A percentile compares a stretch with the other conserved stretches of the same genome.
Evolutionary conservation across 2,329 filamentous ascomycete species (phyloP).

Genomic region (Cladosporium sp.): DNA sequence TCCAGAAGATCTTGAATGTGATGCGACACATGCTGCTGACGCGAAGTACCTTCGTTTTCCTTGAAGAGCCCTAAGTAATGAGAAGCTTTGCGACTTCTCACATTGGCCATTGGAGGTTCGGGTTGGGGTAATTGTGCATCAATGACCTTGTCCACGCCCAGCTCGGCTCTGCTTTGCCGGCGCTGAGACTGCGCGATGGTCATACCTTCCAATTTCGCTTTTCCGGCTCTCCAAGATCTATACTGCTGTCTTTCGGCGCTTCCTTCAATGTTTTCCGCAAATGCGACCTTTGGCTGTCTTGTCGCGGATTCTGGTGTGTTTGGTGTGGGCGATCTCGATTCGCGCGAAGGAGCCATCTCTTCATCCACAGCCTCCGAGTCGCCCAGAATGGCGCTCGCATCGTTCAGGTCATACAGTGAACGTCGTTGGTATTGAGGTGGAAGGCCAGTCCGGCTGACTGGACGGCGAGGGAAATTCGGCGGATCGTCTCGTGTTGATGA

Average conservation of each 20-base stretch:
- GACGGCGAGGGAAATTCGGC: constrained; percentile 1
- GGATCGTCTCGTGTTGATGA: neutral
- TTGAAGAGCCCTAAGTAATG: constrained; percentile 62
- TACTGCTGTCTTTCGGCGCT: constrained; percentile 43
- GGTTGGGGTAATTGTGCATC: constrained; percentile 57
- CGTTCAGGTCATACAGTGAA: constrained; percentile 29
- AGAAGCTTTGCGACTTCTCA: constrained; percentile 60
- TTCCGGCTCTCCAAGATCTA: constrained; percentile 46
- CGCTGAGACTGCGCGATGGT: constrained; percentile 34
- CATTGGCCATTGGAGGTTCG: constrained; percentile 48
- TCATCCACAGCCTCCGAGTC: neutral
- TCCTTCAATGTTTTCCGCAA: constrained; percentile 18
- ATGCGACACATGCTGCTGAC: constrained; percentile 1
- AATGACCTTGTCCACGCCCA: constrained; percentile 56
- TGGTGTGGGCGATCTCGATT: constrained; percentile 4
- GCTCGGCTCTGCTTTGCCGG: constrained; percentile 27
- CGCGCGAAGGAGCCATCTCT: neutral
- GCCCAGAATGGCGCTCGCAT: constrained; percentile 15
- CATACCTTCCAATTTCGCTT: constrained; percentile 38
- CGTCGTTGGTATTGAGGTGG: constrained; percentile 26
- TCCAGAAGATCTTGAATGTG: constrained; percentile 7
- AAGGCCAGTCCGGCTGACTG: constrained; percentile 18
- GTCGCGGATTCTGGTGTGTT: constrained; percentile 3
- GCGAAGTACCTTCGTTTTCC: constrained; percentile 30
- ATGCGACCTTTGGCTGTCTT: constrained; percentile 3